Percentiles rank a stretch among this genome's conserved stretches.
Evolutionary conservation across 2,329 filamentous ascomycete species (phyloP).

Genomic region (Colletotrichum orchidophilum): DNA sequence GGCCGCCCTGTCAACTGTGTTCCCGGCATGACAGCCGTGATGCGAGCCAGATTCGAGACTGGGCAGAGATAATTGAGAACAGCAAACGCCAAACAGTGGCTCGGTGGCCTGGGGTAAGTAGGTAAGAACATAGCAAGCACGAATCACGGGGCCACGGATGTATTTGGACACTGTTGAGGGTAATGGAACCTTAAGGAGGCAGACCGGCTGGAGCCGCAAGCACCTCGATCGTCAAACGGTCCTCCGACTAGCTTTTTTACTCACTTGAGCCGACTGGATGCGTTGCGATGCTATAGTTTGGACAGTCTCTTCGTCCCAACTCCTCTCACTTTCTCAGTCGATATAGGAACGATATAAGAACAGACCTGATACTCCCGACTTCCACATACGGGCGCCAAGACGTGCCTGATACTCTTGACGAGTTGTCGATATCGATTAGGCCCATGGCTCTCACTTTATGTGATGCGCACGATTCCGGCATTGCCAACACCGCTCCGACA

Average conservation of each 20-base stretch:
- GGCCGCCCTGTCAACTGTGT: constrained; percentile 13
- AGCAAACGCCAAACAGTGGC: constrained; percentile 22
- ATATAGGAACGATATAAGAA: background rate
- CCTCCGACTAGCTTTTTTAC: background rate
- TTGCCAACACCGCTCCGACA: background rate
- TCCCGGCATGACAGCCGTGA: background rate
- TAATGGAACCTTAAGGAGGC: background rate
- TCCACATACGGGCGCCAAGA: background rate
- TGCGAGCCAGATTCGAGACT: background rate
- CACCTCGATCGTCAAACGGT: background rate
- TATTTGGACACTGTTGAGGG: background rate
- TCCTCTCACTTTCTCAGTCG: background rate
- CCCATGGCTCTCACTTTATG: background rate
- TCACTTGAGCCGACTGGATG: background rate
- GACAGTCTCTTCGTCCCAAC: background rate
- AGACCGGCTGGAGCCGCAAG: constrained; percentile 18
- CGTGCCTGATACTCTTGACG: background rate
- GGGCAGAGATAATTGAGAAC: background rate
- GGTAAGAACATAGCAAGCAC: background rate
- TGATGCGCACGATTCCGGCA: background rate
- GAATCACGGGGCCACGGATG: background rate
- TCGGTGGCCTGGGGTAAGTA: background rate
- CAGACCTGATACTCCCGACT: background rate
- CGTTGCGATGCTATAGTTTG: background rate
- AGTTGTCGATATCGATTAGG: background rate